Percentiles rank a stretch among this genome's conserved stretches.
phyloP scores from a whole-genome alignment of 129 eudicot species.

The Centaurea solstitialis region DNA sequence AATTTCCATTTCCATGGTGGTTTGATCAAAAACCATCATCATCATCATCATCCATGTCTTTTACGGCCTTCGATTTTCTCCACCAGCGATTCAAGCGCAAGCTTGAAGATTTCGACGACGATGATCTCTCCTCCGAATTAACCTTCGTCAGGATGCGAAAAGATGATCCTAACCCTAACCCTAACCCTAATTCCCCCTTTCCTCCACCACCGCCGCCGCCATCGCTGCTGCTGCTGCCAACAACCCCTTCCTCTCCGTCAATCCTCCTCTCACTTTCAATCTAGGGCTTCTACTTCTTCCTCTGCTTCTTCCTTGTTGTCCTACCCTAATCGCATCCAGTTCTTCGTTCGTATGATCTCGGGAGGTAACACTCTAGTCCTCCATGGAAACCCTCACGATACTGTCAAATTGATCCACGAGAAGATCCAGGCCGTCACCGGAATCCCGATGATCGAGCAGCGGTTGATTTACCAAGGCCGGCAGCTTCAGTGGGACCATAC shows the following conservation, averaged over 20 bases:
- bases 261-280: neutral
- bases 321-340: constrained; percentile 39
- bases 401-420: constrained; percentile 48
- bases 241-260: neutral
- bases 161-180: constrained; percentile 39
- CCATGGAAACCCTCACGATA: constrained; percentile 37
- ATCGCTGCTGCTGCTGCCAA: too few species aligned
- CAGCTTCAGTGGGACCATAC: constrained; percentile 74
- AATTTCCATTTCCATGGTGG: neutral
- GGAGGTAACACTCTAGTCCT: constrained; percentile 48
- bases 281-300: constrained; percentile 25
- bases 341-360: constrained; percentile 63
- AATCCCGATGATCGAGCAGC: constrained; percentile 54
- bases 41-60: neutral
- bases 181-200: neutral
- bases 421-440: constrained; percentile 44
- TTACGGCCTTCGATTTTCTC: neutral
- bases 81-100: constrained; percentile 56
- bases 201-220: constrained; percentile 24
- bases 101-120: constrained; percentile 59
- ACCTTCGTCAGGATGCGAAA: constrained; percentile 45
- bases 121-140: constrained; percentile 33
- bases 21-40: neutral
- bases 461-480: constrained; percentile 61
- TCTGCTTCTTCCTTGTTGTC: neutral